Base-by-base conservation (phyloP, 2,329 filamentous ascomycete genomes). In the Cylindrodendrum hubeiense region DNA sequence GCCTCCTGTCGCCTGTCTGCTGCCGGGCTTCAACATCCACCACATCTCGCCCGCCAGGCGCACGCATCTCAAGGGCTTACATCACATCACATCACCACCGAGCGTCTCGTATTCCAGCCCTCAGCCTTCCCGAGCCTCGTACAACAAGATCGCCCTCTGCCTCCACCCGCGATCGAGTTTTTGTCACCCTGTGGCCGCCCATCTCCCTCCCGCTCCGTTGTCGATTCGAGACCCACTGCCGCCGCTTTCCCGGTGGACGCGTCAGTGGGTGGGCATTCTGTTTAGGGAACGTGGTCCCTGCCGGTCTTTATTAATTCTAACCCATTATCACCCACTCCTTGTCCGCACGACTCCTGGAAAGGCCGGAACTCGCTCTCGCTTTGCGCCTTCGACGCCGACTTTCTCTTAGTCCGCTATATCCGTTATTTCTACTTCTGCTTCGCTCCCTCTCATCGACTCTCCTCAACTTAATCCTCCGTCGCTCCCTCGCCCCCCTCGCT, bases 211-310 rank as follows among this genome's bases (percentile, higher is more conserved):
- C 51, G 51, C 50, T 34, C 57, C 57, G 57, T 49, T 43, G 57
- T 33, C 51, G 39, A 44, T 26, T 34, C 37, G 7, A n/a, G 68
- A 65, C 70, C 70, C 71, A 70, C 67, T 57, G 65, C 60, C 71
- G 58, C 51, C 64, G 50, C 52, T 68, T 54, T 71, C 60, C 59
- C 34, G 57, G 56, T 62, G 59, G 63, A 72, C 71, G 71, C 71
- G 71, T 74, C 67, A 74, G 67, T 72, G 57, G 70, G 57, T 66
- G 69, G 63, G 57, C 70, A 68, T 58, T 63, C 65, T 61, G 54
- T 69, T 59, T 54, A 71, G 67, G 69, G 72, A 74, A 72, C 65
- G 71, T 73, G 72, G 72, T 74, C 72, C 70, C 67, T 74, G 72
- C 53, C 67, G 71, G 63, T 74, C 72, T 64, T 74, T 74, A 72